phyloP scores from a whole-genome alignment of 1,284 basidiomycete species.

The Lignosus rhinocerotis region DNA sequence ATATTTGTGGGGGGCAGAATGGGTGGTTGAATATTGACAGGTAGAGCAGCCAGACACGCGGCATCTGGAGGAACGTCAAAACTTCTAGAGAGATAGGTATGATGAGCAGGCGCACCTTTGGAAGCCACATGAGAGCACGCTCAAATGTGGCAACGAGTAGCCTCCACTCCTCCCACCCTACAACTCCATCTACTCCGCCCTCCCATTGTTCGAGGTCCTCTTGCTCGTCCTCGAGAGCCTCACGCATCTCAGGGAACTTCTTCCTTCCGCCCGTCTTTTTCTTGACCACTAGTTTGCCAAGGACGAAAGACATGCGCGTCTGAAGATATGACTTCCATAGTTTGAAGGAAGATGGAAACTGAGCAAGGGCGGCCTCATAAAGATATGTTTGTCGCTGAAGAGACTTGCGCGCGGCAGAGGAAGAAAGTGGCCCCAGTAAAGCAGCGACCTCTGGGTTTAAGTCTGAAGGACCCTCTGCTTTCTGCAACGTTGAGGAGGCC shows the following conservation, averaged over 20 bases:
- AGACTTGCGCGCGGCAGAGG: constrained; percentile 69
- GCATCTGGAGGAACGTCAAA: constrained; percentile 58
- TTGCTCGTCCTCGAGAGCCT: constrained; percentile 82
- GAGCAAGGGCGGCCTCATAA: constrained; percentile 88
- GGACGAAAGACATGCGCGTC: constrained; percentile 83
- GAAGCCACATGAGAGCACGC: constrained; percentile 91
- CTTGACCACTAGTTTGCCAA: constrained; percentile 72
- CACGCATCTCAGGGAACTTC: constrained; percentile 86
- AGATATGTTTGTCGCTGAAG: constrained; percentile 86
- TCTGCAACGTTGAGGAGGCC: constrained; percentile 55
- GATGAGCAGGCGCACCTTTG: constrained; percentile 60
- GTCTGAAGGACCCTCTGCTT: constrained; percentile 50
- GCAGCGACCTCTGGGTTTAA: constrained; percentile 48
- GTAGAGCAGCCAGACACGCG: constrained; percentile 93
- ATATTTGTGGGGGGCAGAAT: constrained; percentile 81
- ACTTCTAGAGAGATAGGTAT: constrained; percentile 13
- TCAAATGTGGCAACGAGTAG: constrained; percentile 88
- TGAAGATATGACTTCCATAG: constrained; percentile 93
- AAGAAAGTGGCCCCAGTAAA: constrained; percentile 75
- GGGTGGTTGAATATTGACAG: constrained; percentile 90
- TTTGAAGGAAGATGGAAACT: constrained; percentile 91
- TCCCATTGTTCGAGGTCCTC: constrained; percentile 82
- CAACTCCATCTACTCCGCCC: constrained; percentile 80
- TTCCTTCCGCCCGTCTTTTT: constrained; percentile 84
- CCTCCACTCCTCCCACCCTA: constrained; percentile 97